A percentile compares a stretch with the other conserved stretches of the same genome.
phyloP scores from a whole-genome alignment of 2,329 filamentous ascomycete genomes.

The Fusarium chaquense region DNA sequence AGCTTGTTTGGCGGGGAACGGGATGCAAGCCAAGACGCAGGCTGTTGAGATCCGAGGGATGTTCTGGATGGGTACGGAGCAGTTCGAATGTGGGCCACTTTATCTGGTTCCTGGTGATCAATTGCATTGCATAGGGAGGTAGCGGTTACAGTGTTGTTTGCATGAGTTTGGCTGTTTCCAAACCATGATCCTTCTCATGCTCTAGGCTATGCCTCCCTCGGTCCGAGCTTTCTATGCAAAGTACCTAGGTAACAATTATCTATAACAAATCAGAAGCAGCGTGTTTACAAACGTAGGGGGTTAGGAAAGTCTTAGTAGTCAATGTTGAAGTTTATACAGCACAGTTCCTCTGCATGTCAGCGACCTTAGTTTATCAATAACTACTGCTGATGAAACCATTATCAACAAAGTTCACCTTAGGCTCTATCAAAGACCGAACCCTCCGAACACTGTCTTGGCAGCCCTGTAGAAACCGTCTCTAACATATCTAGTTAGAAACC shows the following conservation, averaged over 20 bases:
- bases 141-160: slow-evolving; percentile 4
- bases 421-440: background rate
- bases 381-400: background rate
- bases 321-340: background rate
- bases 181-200: slow-evolving; percentile 5
- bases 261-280: background rate
- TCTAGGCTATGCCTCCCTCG: background rate
- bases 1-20: slow-evolving; percentile 45
- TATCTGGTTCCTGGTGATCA: slow-evolving; percentile 1
- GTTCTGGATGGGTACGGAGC: background rate
- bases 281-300: background rate
- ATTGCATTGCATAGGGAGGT: slow-evolving; percentile 1
- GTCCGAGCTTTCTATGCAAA: slow-evolving; percentile 1
- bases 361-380: background rate
- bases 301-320: background rate
- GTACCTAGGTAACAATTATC: background rate
- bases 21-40: slow-evolving; percentile 44
- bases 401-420: background rate
- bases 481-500: slow-evolving; percentile 1
- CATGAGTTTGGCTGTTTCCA: slow-evolving; percentile 15
- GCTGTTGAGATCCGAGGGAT: slow-evolving; percentile 4
- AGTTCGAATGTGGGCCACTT: slow-evolving; percentile 21
- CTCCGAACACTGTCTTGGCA: slow-evolving; percentile 1
- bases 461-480: slow-evolving; percentile 13
- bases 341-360: background rate